Evolutionary conservation across 768 basidiomycete species (phyloP).

Genomic region (Lactarius sp.): DNA sequence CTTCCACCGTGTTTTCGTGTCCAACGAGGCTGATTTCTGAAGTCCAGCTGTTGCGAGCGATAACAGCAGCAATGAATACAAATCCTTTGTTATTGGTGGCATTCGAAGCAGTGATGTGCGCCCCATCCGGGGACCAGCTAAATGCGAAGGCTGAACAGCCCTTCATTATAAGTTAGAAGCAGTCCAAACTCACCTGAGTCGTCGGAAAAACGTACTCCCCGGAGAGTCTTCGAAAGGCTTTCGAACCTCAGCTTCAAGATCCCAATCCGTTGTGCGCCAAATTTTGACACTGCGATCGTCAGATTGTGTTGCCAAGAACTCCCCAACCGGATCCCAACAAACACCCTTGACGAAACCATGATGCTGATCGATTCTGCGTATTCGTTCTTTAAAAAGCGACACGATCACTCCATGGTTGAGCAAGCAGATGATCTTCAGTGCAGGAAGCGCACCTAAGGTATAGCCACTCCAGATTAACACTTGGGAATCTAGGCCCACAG

Average conservation of each 20-base stretch:
- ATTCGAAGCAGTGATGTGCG: constrained; percentile 95
- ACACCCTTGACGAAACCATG: constrained; percentile 98
- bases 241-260: constrained; percentile 71
- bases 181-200: constrained; percentile 60
- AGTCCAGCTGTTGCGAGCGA: constrained; percentile 83
- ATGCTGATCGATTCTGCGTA: constrained; percentile 81
- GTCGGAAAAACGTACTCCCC: constrained; percentile 88
- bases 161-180: not conserved
- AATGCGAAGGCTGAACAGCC: not conserved
- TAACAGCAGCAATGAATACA: constrained; percentile 96
- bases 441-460: constrained; percentile 62
- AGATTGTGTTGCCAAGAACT: constrained; percentile 95
- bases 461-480: constrained; percentile 93
- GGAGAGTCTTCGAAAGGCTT: constrained; percentile 95
- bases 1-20: constrained; percentile 95
- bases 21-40: constrained; percentile 93
- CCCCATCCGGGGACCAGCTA: constrained; percentile 99
- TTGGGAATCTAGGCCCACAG: constrained; percentile 87
- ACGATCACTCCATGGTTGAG: not conserved
- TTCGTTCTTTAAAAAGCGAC: constrained; percentile 50
- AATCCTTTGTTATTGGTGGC: constrained; percentile 95
- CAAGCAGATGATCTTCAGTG: not conserved
- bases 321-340: constrained; percentile 97
- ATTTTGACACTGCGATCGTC: constrained; percentile 96
- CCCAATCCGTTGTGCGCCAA: constrained; percentile 94